Percentiles rank a stretch among this genome's conserved stretches.
These are phyloP conservation scores for Auricularia cornea DNA, from an alignment of 768 basidiomycete species.

Conservation along the genomic window DNA sequence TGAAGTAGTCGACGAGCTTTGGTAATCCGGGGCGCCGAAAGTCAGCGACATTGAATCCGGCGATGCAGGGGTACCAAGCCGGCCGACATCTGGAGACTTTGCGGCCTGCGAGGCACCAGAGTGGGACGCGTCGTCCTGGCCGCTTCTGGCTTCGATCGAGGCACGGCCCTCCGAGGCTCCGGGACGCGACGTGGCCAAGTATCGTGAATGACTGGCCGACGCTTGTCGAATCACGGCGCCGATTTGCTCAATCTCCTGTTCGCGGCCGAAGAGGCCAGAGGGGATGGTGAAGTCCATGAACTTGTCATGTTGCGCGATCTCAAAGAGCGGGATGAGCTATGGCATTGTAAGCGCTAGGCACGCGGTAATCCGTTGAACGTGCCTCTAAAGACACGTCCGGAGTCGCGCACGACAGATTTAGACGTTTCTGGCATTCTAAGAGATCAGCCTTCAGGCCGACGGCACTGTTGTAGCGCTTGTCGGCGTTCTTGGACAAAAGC, in stretches of 20 bases:
- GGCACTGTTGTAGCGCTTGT: conserved; percentile 62
- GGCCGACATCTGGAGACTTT: not conserved
- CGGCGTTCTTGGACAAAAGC: conserved; percentile 63
- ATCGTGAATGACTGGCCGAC: conserved; percentile 53
- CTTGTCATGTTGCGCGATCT: conserved; percentile 56
- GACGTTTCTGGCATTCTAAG: conserved; percentile 55
- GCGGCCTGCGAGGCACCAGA: not conserved
- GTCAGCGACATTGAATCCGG: not conserved
- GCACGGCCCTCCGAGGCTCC: not conserved
- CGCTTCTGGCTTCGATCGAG: not conserved
- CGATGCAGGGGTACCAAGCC: not conserved
- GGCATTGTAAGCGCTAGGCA: conserved; percentile 5
- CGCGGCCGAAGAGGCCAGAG: conserved; percentile 53
- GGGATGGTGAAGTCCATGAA: conserved; percentile 34
- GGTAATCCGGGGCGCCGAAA: not conserved
- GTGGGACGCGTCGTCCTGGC: not conserved
- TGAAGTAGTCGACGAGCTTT: not conserved
- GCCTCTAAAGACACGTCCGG: conserved; percentile 54
- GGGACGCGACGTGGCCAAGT: conserved; percentile 27
- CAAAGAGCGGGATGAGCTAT: conserved; percentile 61
- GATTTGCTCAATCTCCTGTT: conserved; percentile 60
- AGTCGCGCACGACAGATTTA: conserved; percentile 26
- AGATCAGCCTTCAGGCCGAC: conserved; percentile 61
- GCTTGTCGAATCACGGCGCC: conserved; percentile 46
- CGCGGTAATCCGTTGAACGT: conserved; percentile 4